Evolutionary conservation across 371 early-diverging fungal species (phyloP).

Genomic region (Dichotomocladium elegans): DNA sequence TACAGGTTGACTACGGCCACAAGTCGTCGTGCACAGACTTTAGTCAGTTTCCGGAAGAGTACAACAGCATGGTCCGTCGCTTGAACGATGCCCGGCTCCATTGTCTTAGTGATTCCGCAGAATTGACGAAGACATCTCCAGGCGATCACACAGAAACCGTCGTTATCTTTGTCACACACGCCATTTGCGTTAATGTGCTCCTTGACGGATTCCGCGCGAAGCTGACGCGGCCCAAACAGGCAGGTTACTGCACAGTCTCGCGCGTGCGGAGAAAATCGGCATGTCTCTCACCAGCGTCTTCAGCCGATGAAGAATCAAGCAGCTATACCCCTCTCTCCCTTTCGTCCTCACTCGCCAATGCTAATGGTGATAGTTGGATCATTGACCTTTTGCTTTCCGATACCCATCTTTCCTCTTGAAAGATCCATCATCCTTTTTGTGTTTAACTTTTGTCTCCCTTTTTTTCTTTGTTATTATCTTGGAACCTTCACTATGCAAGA

Average conservation of each 20-base stretch:
- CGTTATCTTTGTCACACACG: constrained; percentile 35
- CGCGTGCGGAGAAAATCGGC: constrained; percentile 5
- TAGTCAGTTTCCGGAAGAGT: constrained; percentile 31
- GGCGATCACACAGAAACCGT: neutral
- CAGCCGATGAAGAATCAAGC: neutral
- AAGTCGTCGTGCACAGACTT: constrained; percentile 13
- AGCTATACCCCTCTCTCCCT: neutral
- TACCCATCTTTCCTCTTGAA: constrained; percentile 8
- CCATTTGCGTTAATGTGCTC: constrained; percentile 39
- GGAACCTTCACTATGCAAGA: too few species aligned
- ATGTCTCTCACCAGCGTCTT: neutral
- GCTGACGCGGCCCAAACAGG: constrained; percentile 29
- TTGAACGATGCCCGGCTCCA: constrained; percentile 19
- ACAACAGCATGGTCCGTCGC: constrained; percentile 25
- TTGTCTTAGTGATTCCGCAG: constrained; percentile 13
- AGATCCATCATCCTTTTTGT: neutral
- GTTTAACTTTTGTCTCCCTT: neutral
- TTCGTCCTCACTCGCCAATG: constrained; percentile 3
- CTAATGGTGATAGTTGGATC: constrained; percentile 12
- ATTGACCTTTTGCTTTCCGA: constrained; percentile 15
- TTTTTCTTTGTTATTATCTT: too few species aligned
- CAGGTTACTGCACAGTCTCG: constrained; percentile 31
- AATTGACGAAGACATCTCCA: neutral
- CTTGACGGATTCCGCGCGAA: constrained; percentile 32
- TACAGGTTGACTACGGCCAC: constrained; percentile 27